Percentiles rank a stretch among this genome's conserved stretches.
Conservation (phyloP, 2,329 filamentous ascomycete genomes). For the Scleromitrula shiraiana region DNA sequence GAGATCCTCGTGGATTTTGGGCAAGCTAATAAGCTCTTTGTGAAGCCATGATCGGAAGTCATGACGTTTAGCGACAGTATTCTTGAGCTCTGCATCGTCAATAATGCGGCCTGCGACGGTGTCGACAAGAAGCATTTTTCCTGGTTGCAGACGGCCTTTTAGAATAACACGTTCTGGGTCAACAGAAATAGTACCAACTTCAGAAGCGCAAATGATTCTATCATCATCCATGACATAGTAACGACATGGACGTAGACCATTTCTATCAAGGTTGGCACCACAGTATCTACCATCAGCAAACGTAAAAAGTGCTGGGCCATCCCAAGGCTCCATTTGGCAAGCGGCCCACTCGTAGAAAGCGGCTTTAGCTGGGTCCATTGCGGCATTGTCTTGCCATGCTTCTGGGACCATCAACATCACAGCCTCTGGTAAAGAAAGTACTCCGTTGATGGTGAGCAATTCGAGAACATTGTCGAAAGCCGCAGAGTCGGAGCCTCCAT, state of each 20-base stretch:
- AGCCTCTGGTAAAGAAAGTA: conserved; percentile 87
- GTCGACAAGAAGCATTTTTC: conserved; percentile 93
- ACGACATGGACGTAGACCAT: conserved; percentile 88
- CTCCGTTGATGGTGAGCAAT: conserved; percentile 88
- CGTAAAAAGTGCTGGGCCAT: conserved; percentile 91
- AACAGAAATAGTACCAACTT: conserved; percentile 87
- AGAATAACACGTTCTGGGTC: conserved; percentile 85
- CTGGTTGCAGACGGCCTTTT: conserved; percentile 88
- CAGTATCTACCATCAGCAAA: conserved; percentile 96
- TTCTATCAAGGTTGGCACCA: conserved; percentile 92
- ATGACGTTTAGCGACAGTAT: conserved; percentile 74
- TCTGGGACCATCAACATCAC: conserved; percentile 99
- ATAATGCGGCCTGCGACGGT: conserved; percentile 87
- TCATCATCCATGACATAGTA: conserved; percentile 97
- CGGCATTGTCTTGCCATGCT: conserved; percentile 89
- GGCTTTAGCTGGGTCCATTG: conserved; percentile 90
- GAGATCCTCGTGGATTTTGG: conserved; percentile 61
- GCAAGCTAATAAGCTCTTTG: conserved; percentile 73
- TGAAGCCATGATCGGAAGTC: conserved; percentile 88
- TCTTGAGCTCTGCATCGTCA: conserved; percentile 86
- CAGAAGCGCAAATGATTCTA: conserved; percentile 92
- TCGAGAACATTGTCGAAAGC: conserved; percentile 97
- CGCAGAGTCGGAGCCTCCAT: conserved; percentile 92
- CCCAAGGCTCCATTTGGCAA: conserved; percentile 99
- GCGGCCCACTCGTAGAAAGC: conserved; percentile 98